A percentile compares a stretch with the other conserved stretches of the same genome.
Evolutionary conservation across 2,329 filamentous ascomycete genomes (phyloP).

Genomic region (Lachnellula hyalina): DNA sequence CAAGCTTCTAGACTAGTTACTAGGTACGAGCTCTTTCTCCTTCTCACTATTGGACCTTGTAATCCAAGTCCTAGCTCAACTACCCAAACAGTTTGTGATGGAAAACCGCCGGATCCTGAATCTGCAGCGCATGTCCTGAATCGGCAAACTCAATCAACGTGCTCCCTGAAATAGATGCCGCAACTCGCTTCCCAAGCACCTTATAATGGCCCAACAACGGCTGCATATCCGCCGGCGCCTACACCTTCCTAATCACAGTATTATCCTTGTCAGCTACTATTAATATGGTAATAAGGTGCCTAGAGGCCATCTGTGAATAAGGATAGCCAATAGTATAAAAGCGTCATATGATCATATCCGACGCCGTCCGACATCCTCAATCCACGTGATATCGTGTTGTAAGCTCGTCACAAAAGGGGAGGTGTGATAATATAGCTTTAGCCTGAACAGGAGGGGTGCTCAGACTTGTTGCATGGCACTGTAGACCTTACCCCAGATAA

Average conservation of each 20-base stretch:
- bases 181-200: slow-evolving; percentile 42
- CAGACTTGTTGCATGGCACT: too few species aligned
- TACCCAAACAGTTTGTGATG: slow-evolving; percentile 43
- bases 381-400: too few species aligned
- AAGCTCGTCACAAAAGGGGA: too few species aligned
- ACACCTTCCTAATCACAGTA: slow-evolving; percentile 50
- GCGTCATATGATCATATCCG: too few species aligned
- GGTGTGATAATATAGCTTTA: too few species aligned
- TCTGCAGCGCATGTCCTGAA: slow-evolving; percentile 48
- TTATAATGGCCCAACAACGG: slow-evolving; percentile 44
- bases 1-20: slow-evolving; percentile 11
- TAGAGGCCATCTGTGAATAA: too few species aligned
- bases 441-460: too few species aligned
- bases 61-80: slow-evolving; percentile 13
- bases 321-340: too few species aligned
- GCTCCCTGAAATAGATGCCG: slow-evolving; percentile 39
- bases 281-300: slow-evolving; percentile 21
- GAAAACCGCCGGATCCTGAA: slow-evolving; percentile 44
- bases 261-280: slow-evolving; percentile 47
- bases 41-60: slow-evolving; percentile 3
- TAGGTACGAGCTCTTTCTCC: slow-evolving; percentile 7
- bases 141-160: slow-evolving; percentile 43
- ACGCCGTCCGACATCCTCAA: too few species aligned
- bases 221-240: slow-evolving; percentile 39
- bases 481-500: too few species aligned